Evolutionary conservation across 108 stramenopile genomes (phyloP).

Genomic region (Cyclostephanos invisitatus): DNA sequence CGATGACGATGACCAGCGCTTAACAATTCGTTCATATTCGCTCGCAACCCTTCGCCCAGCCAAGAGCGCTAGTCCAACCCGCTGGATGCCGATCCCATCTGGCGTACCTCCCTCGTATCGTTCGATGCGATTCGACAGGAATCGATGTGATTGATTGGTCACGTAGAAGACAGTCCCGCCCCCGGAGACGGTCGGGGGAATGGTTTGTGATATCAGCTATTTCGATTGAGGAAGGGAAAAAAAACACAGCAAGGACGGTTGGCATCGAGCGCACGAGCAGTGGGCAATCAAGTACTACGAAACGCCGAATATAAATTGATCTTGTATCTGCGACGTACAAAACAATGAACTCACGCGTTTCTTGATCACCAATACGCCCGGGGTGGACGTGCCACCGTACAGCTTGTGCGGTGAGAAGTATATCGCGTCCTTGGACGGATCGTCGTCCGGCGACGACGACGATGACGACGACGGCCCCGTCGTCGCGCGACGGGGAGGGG

Average conservation of each 20-base stretch:
- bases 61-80: constrained; percentile 85
- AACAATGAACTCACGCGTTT: constrained; percentile 44
- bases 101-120: constrained; percentile 99
- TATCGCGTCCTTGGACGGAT: constrained; percentile 81
- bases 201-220: constrained; percentile 65
- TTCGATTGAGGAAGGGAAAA: neutral
- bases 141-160: constrained; percentile 87
- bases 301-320: too few species aligned
- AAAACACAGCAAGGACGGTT: neutral
- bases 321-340: neutral
- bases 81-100: constrained; percentile 87
- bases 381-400: constrained; percentile 82
- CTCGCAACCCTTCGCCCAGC: constrained; percentile 67
- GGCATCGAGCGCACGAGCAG: too few species aligned
- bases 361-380: constrained; percentile 91
- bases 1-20: neutral
- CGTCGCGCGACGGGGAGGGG: constrained; percentile 39
- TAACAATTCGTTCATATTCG: constrained; percentile 46
- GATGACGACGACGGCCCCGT: constrained; percentile 45
- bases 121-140: constrained; percentile 92
- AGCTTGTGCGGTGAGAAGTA: constrained; percentile 86
- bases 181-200: constrained; percentile 71
- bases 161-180: constrained; percentile 99
- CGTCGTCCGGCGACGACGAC: constrained; percentile 66
- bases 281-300: too few species aligned